Percentiles rank a stretch among this genome's conserved stretches.
These are phyloP conservation scores for Tetrastigma voinierianum DNA, from an alignment of 164 flowering plant species.

Conservation along the genomic window DNA sequence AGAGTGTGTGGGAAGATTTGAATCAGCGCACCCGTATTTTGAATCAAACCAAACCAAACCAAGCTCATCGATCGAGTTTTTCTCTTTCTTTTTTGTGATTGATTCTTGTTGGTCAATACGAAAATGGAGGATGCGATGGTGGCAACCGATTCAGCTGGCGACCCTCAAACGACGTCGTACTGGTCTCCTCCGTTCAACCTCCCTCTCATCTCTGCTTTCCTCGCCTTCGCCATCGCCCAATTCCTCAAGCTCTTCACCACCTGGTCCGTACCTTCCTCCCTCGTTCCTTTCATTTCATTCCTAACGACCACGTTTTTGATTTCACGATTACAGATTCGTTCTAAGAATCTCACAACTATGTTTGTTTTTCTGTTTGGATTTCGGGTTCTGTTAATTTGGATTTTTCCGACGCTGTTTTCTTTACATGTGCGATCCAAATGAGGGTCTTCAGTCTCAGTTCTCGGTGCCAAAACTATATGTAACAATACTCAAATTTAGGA, in stretches of 20 bases:
- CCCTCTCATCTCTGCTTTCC: slow-evolving; percentile 55
- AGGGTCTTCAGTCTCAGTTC: too few relatives aligned
- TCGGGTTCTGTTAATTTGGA: too few relatives aligned
- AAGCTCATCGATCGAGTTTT: too few relatives aligned
- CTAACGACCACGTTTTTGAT: neutral
- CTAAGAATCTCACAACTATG: neutral
- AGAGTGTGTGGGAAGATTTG: too few relatives aligned
- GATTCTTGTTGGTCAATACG: neutral
- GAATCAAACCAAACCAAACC: too few relatives aligned
- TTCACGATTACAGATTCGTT: too few relatives aligned
- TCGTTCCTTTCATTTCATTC: neutral
- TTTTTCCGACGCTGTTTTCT: too few relatives aligned
- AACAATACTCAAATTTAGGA: too few relatives aligned
- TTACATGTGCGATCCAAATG: too few relatives aligned
- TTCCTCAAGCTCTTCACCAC: slow-evolving; percentile 58
- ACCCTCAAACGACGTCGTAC: slow-evolving; percentile 13
- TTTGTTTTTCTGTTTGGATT: neutral
- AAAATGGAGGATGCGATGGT: slow-evolving; percentile 34
- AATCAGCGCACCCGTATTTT: too few relatives aligned
- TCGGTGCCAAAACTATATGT: too few relatives aligned
- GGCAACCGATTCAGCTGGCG: slow-evolving; percentile 20
- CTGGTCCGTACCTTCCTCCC: slow-evolving; percentile 30
- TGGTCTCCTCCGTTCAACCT: slow-evolving; percentile 27
- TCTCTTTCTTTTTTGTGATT: too few relatives aligned
- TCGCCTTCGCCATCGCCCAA: slow-evolving; percentile 60